Percentiles rank a stretch among this genome's conserved stretches.
Evolutionary conservation across 2,329 filamentous ascomycete species (phyloP).

Genomic region (Pezicula neosporulosa): DNA sequence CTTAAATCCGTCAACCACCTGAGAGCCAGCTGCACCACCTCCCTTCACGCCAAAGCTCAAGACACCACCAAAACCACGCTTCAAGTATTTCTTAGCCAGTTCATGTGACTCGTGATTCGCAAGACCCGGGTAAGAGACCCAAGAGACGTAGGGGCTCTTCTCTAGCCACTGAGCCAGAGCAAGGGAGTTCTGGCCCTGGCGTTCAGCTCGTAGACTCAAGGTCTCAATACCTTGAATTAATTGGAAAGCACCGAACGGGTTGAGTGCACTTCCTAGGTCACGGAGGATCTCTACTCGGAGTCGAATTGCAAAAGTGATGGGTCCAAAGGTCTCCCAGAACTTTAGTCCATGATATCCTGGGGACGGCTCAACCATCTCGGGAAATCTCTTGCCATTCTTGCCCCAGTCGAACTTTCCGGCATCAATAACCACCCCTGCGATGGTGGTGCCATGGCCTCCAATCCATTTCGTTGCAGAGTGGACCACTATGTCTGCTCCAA

Average conservation of each 20-base stretch:
- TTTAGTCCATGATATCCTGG: slow-evolving; percentile 90
- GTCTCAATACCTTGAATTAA: slow-evolving; percentile 88
- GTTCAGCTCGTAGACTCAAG: slow-evolving; percentile 78
- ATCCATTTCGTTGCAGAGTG: slow-evolving; percentile 98
- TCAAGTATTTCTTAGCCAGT: slow-evolving; percentile 82
- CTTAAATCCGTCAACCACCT: slow-evolving; percentile 92
- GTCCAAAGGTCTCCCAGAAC: slow-evolving; percentile 90
- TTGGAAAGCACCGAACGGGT: slow-evolving; percentile 91
- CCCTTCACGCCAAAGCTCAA: slow-evolving; percentile 93
- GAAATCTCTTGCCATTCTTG: slow-evolving; percentile 78
- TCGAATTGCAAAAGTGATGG: slow-evolving; percentile 78
- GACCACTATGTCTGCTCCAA: slow-evolving; percentile 90
- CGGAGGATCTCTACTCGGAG: slow-evolving; percentile 87
- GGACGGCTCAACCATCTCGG: slow-evolving; percentile 85
- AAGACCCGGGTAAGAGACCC: slow-evolving; percentile 92
- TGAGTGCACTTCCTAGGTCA: slow-evolving; percentile 78
- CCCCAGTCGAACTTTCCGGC: slow-evolving; percentile 94
- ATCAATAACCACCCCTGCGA: slow-evolving; percentile 83
- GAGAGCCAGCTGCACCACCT: slow-evolving; percentile 74
- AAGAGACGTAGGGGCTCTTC: slow-evolving; percentile 77
- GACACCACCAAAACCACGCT: slow-evolving; percentile 82
- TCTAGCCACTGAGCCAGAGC: slow-evolving; percentile 80
- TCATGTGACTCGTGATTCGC: slow-evolving; percentile 77
- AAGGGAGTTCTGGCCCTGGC: slow-evolving; percentile 81
- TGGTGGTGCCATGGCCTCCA: slow-evolving; percentile 89